A percentile compares a stretch with the other conserved stretches of the same genome.
phyloP scores from a whole-genome alignment of 768 basidiomycete species.

The Leucocoprinus sp. region DNA sequence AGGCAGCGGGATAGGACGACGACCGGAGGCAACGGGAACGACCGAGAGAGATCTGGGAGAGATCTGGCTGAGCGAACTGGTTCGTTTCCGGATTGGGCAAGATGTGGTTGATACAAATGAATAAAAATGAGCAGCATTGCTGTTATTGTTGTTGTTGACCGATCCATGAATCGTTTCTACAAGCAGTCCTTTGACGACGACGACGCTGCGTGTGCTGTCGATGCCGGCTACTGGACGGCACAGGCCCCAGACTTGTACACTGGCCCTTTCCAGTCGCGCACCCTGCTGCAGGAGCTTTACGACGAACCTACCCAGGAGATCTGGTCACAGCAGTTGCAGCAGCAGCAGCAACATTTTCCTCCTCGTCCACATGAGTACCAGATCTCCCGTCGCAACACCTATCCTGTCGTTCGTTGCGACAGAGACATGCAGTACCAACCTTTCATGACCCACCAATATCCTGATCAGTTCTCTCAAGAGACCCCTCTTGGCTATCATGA shows the following conservation, averaged over 20 bases:
- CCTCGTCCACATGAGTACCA: slow-evolving; percentile 35
- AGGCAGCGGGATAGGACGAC: too few relatives aligned
- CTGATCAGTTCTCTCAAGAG: slow-evolving; percentile 26
- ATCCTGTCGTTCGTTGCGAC: slow-evolving; percentile 72
- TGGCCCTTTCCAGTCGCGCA: slow-evolving; percentile 19
- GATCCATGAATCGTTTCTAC: too few relatives aligned
- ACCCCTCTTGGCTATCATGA: slow-evolving; percentile 35
- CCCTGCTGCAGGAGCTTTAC: slow-evolving; percentile 63
- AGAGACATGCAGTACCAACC: slow-evolving; percentile 35
- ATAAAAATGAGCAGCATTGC: too few relatives aligned
- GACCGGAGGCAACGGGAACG: too few relatives aligned
- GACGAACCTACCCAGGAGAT: slow-evolving; percentile 23
- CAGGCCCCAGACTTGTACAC: slow-evolving; percentile 24
- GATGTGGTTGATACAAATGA: too few relatives aligned
- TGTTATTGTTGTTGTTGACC: too few relatives aligned
- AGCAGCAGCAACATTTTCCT: slow-evolving; percentile 24
- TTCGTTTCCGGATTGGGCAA: too few relatives aligned
- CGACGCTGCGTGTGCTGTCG: too few relatives aligned
- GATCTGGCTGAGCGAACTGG: too few relatives aligned
- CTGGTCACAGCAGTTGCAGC: slow-evolving; percentile 23
- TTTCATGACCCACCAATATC: slow-evolving; percentile 36
- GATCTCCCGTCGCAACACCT: slow-evolving; percentile 59
- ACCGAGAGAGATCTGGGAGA: too few relatives aligned
- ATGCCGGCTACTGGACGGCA: slow-evolving; percentile 28
- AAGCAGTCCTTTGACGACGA: too few relatives aligned